Evolutionary conservation across 768 basidiomycete species (phyloP), one percentile per base, ranked within the genome.

Genomic region (Mrakia hoshinonis): DNA sequence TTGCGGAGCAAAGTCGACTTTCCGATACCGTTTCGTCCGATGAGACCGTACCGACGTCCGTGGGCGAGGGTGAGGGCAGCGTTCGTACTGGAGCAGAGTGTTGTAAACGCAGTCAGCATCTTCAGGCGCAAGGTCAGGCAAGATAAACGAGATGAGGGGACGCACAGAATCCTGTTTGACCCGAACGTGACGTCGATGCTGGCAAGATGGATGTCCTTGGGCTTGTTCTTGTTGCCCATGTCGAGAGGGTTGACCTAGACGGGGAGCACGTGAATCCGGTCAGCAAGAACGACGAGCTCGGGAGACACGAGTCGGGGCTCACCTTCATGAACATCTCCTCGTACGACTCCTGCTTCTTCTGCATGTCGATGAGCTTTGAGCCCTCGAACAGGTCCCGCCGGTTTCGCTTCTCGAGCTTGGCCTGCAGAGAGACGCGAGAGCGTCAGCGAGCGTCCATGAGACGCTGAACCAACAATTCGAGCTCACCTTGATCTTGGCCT

Each of bases 271-370:
- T 10, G 36, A 20, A 36, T 7, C 6, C 36, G 4, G 20, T 26
- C 34, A 36, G 34, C 15, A 39, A 5, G 26, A 48, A 69, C 24
- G 31, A 22, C 24, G 39, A 70, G 65, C 29, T 24, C 9, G 26
- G 20, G 11, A 34, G 47, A 49, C 31, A 24, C 2, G 38, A 15
- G 29, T 15, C 20, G 18, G 52, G 12, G 24, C 70, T 65, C 66
- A 87, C 92, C 84, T 96, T 92, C 90, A 99, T 91, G 82, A 93
- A 99, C 87, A 99, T 88, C 78, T 99, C 96, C 78, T 98, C 95
- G 81, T 97, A 98, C 24, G 88, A 86, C 89, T 97, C 92, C 88
- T 98, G 92, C 81, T 92, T 93, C 79, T 88, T 86, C 80, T 91
- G 88, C 74, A 92, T 88, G 77, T 96, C 92, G 68, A 99, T 83